Conservation (phyloP, 306 rosid species). For the Ochetophila trinervis region DNA sequence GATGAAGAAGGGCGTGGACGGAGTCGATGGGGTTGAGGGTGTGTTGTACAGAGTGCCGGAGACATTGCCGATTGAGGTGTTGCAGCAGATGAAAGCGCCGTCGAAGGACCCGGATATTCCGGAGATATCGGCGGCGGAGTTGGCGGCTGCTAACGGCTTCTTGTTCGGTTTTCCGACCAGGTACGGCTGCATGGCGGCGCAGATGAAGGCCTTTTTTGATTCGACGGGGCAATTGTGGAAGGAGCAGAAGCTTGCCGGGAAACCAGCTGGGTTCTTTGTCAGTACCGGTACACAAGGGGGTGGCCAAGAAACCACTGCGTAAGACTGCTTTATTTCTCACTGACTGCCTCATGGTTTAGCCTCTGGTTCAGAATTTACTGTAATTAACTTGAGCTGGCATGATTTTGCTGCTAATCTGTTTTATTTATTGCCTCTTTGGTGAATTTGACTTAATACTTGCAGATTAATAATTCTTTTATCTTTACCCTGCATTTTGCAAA, state of each 20-base stretch:
- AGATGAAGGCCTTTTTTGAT: conserved; percentile 93
- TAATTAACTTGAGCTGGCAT: background rate
- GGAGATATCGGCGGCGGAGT: conserved; percentile 57
- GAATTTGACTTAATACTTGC: background rate
- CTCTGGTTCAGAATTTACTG: too few relatives aligned
- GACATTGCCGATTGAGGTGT: conserved; percentile 60
- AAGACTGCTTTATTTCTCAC: conserved; percentile 12
- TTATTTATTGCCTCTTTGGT: background rate
- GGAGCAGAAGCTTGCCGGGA: conserved; percentile 90
- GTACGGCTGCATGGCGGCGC: conserved; percentile 92
- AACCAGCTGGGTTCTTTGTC: conserved; percentile 88
- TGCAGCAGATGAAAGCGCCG: conserved; percentile 72
- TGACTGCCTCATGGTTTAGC: background rate
- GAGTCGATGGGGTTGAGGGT: conserved; percentile 73
- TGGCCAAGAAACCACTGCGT: conserved; percentile 99
- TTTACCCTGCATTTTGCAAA: too few relatives aligned
- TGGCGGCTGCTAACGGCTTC: conserved; percentile 66
- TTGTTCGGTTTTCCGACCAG: conserved; percentile 93
- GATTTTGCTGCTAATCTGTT: background rate
- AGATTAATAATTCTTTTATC: too few relatives aligned
- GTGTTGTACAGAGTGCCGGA: conserved; percentile 77
- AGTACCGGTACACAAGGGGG: conserved; percentile 98
- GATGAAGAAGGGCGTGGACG: conserved; percentile 84
- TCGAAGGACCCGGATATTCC: conserved; percentile 58
- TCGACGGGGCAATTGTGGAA: conserved; percentile 81